Conservation (phyloP, 139 green algal species). For the Chlamydomonas sp. region DNA sequence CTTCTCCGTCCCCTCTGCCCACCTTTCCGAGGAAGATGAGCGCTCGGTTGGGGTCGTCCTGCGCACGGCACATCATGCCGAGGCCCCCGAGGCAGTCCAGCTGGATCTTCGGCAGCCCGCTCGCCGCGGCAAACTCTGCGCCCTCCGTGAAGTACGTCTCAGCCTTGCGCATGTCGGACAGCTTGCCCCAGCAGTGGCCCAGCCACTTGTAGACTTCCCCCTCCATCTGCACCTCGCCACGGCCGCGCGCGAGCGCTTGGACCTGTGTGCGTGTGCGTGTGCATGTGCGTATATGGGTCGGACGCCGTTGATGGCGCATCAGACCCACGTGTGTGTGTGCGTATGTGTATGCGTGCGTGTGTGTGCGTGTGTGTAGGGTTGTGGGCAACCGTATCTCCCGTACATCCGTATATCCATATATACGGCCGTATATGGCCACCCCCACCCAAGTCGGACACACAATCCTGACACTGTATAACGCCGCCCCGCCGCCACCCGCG, state of each 20-base stretch:
- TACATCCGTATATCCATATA: too few species aligned
- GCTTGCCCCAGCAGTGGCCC: slow-evolving; percentile 25
- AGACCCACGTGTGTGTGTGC: neutral
- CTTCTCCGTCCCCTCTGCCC: too few species aligned
- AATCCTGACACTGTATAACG: too few species aligned
- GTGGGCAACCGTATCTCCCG: too few species aligned
- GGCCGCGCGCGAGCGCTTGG: slow-evolving; percentile 19
- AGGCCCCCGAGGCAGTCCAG: slow-evolving; percentile 40
- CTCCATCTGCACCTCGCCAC: slow-evolving; percentile 15
- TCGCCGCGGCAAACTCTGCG: slow-evolving; percentile 17
- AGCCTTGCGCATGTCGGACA: slow-evolving; percentile 17
- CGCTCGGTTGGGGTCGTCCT: slow-evolving; percentile 9
- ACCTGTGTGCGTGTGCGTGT: too few species aligned
- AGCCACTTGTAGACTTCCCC: slow-evolving; percentile 36
- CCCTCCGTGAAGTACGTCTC: slow-evolving; percentile 28
- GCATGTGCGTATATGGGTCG: too few species aligned
- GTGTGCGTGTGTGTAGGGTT: too few species aligned
- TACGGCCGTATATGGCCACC: too few species aligned
- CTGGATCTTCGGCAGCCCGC: slow-evolving; percentile 13
- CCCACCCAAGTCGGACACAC: too few species aligned
- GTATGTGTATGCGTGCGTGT: too few species aligned
- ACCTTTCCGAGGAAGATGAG: slow-evolving; percentile 19
- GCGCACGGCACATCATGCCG: slow-evolving; percentile 26
- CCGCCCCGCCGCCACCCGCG: too few species aligned
- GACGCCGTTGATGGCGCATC: neutral